phyloP scores from a whole-genome alignment of 352 stramenopile species.

The Phytophthora niederhauseri region DNA sequence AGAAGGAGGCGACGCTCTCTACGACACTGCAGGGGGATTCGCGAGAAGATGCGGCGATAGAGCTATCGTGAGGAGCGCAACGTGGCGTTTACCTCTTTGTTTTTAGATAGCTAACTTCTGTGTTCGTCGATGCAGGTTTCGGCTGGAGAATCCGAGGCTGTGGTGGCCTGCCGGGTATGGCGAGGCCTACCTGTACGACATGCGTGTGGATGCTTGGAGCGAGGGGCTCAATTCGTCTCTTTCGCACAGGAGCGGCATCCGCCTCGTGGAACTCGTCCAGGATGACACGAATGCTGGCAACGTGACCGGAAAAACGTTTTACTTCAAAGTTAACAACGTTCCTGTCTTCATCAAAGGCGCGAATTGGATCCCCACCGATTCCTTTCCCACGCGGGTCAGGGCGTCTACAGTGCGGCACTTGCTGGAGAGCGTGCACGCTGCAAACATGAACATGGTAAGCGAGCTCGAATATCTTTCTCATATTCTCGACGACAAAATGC shows the following conservation, averaged over 20 bases:
- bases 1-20: slow-evolving; percentile 24
- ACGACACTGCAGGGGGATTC: slow-evolving; percentile 28
- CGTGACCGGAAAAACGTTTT: slow-evolving; percentile 64
- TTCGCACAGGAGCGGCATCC: slow-evolving; percentile 62
- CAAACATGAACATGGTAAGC: slow-evolving; percentile 88
- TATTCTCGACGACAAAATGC: neutral
- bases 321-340: slow-evolving; percentile 73
- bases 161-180: slow-evolving; percentile 81
- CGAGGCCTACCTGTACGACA: slow-evolving; percentile 61
- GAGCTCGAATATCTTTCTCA: neutral
- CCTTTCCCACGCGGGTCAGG: slow-evolving; percentile 67
- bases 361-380: slow-evolving; percentile 84
- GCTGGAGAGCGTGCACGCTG: slow-evolving; percentile 55
- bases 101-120: neutral
- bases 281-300: slow-evolving; percentile 52
- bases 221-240: slow-evolving; percentile 35
- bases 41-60: slow-evolving; percentile 27
- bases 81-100: neutral
- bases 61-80: slow-evolving; percentile 39
- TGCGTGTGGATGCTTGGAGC: slow-evolving; percentile 49
- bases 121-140: slow-evolving; percentile 31
- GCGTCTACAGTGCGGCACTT: slow-evolving; percentile 48
- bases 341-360: slow-evolving; percentile 77
- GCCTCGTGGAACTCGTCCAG: slow-evolving; percentile 65
- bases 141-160: slow-evolving; percentile 53